Evolutionary conservation across 2,329 filamentous ascomycete species (phyloP).

Genomic region (Calonectria hawksworthii): DNA sequence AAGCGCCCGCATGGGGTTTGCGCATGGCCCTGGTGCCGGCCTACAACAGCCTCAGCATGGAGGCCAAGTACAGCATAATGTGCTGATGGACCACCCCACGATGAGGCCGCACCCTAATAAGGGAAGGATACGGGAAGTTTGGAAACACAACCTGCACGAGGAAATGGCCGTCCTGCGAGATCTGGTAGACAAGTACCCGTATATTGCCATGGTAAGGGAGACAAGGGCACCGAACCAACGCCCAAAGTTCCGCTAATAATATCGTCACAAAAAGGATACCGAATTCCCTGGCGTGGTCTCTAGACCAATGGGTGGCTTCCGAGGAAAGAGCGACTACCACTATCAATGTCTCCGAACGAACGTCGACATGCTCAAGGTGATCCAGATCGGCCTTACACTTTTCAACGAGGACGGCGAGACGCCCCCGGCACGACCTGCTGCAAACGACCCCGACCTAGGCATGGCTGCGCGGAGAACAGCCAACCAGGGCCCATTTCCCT

Average conservation of each 20-base stretch:
- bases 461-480: conserved; percentile 56
- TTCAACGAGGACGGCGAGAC: conserved; percentile 93
- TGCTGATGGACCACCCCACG: conserved; percentile 59
- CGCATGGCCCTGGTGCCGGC: conserved; percentile 69
- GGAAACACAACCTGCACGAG: conserved; percentile 90
- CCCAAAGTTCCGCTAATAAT: conserved; percentile 32
- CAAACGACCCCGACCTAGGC: conserved; percentile 56
- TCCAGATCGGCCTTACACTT: conserved; percentile 94
- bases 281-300: conserved; percentile 99
- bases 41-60: conserved; percentile 72
- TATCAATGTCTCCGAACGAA: conserved; percentile 98
- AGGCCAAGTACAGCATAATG: conserved; percentile 56
- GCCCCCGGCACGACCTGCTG: conserved; percentile 77
- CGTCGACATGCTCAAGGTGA: conserved; percentile 97
- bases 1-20: conserved; percentile 89
- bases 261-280: conserved; percentile 77
- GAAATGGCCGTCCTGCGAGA: conserved; percentile 90
- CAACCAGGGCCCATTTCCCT: conserved; percentile 74
- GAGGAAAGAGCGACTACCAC: conserved; percentile 96
- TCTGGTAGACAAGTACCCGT: conserved; percentile 91
- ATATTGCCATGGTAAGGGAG: conserved; percentile 91
- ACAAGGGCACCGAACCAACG: conserved; percentile 6
- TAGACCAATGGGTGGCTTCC: conserved; percentile 93
- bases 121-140: conserved; percentile 93
- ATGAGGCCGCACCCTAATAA: conserved; percentile 72